Evolutionary conservation across 2,329 filamentous ascomycete genomes (phyloP), one percentile per base, ranked within the genome.

Genomic region (Rugonectria rugulosa): DNA sequence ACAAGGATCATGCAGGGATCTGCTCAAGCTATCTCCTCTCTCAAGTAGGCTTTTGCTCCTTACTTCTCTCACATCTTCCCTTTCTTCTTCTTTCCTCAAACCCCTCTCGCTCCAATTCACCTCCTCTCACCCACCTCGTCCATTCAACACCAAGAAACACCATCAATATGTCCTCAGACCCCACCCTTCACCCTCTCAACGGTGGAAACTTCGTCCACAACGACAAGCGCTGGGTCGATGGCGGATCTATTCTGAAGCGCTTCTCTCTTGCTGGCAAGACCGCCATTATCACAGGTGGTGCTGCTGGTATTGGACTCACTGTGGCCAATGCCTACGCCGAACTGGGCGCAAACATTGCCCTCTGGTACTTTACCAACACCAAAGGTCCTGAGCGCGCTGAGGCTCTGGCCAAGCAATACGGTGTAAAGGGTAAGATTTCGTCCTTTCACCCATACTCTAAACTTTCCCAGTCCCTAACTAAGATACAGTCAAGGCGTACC

Each of bases 241-340:
- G 65, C 24, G 65, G 65, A 31, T 63, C 65, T 27, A 59, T 67
- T 27, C 21, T 67, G 44, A 66, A 67, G 53, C 65, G 65, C 36
- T 88, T 89, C 75, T 89, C 86, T 3, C 77, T 90, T 36, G 84
- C 84, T 64, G 85, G 85, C 42, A 85, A 85, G 66, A 89, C 87
- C 5, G 86, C 86, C 38, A 87, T 90, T 59, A 80, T 90, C 38
- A 83, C 85, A 3, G 87, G 88, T 36, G 84, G 83, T 12, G 85
- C 78, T 21, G 81, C 81, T 15, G 87, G 87, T 26, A 88, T 89
- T 60, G 88, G 88, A 36, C 76, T 87, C 27, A 77, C 81, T 5
- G 80, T 89, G 21, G 86, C 86, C 10, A 75, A 85, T 27, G 85
- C 79, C 11, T 79, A 86, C 34, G 87, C 87, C 14, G 87, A 90